Conservation (phyloP, 495 filamentous ascomycete genomes). For the Staphylotrichum tortipilum region DNA sequence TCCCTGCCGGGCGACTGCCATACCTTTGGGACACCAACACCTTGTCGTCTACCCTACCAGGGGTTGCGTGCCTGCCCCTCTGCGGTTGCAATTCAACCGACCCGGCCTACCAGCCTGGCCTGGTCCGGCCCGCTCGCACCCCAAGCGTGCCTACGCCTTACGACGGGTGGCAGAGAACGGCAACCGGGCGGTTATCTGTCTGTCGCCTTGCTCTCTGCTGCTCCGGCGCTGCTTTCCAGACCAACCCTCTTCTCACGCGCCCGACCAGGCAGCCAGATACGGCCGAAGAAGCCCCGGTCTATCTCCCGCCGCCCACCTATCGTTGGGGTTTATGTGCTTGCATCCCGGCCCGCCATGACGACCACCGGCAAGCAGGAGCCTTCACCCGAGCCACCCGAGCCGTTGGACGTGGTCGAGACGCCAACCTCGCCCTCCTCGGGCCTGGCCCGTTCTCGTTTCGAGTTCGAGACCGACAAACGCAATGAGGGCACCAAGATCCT, state of each 20-base stretch:
- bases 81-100: not conserved
- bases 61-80: too few species aligned
- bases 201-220: too few species aligned
- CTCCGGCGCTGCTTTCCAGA: not conserved
- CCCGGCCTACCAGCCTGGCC: not conserved
- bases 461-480: conserved; percentile 66
- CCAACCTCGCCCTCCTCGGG: conserved; percentile 33
- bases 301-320: not conserved
- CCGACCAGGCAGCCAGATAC: not conserved
- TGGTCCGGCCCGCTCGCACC: not conserved
- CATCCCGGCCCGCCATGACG: conserved; percentile 13
- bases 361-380: conserved; percentile 9
- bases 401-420: conserved; percentile 29
- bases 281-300: not conserved
- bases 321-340: not conserved
- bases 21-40: too few species aligned
- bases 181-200: too few species aligned
- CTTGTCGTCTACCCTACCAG: too few species aligned
- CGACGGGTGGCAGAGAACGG: not conserved
- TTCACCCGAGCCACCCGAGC: conserved; percentile 9
- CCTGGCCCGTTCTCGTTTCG: conserved; percentile 65
- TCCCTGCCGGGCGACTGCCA: not conserved
- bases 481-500: conserved; percentile 79
- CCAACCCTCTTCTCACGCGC: too few species aligned
- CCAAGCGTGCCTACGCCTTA: too few species aligned